phyloP scores from a whole-genome alignment of 495 filamentous ascomycete genomes.

The Massariosphaeria phaeospora region DNA sequence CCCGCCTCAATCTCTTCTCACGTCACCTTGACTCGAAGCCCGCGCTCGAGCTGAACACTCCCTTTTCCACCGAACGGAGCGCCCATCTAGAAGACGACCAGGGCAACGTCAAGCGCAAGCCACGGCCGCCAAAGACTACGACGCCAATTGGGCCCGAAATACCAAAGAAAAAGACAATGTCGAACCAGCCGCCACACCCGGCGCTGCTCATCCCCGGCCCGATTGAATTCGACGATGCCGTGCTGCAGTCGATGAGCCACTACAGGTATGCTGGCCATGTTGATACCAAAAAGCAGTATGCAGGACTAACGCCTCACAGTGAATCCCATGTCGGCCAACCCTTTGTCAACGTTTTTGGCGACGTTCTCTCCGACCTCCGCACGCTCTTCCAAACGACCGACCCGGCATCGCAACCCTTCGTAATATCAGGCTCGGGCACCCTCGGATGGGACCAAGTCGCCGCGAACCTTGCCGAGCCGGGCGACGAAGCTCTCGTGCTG shows the following conservation, averaged over 20 bases:
- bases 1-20: slow-evolving; percentile 73
- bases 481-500: slow-evolving; percentile 86
- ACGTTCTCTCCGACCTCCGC: slow-evolving; percentile 79
- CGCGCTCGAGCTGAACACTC: slow-evolving; percentile 59
- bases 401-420: slow-evolving; percentile 79
- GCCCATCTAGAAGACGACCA: slow-evolving; percentile 53
- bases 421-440: slow-evolving; percentile 90
- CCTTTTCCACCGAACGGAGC: slow-evolving; percentile 61
- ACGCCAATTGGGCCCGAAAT: background rate
- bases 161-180: slow-evolving; percentile 59
- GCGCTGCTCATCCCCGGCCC: slow-evolving; percentile 90
- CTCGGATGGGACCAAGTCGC: slow-evolving; percentile 95
- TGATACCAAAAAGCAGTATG: no score
- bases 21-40: slow-evolving; percentile 68
- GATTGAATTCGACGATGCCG: slow-evolving; percentile 97
- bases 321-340: slow-evolving; percentile 85
- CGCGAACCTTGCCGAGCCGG: slow-evolving; percentile 79
- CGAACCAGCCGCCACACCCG: slow-evolving; percentile 70
- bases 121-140: background rate
- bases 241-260: slow-evolving; percentile 91
- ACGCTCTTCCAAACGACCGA: slow-evolving; percentile 87
- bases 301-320: no score
- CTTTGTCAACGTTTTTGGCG: slow-evolving; percentile 87
- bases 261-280: slow-evolving; percentile 67
- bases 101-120: slow-evolving; percentile 37